Conservation (phyloP, 2,329 filamentous ascomycete genomes). For the Cladosporium sp. region DNA sequence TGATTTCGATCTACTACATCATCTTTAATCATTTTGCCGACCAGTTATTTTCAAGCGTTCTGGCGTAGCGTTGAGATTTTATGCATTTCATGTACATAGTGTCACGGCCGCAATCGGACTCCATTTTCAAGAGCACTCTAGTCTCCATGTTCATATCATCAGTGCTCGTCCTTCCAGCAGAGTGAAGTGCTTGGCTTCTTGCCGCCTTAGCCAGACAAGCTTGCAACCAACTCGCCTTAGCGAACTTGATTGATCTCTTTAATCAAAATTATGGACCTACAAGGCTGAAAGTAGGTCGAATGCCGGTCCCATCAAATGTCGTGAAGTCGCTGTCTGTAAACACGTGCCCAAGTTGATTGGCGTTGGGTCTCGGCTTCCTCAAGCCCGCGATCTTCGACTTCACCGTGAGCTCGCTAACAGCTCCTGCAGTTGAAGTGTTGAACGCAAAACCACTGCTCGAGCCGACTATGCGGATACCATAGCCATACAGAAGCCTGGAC, state of each 20-base stretch:
- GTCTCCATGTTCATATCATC: too few relatives aligned
- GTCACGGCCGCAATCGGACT: not conserved
- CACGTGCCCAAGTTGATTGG: slow-evolving; percentile 4
- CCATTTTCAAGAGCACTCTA: too few relatives aligned
- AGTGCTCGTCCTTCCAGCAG: too few relatives aligned
- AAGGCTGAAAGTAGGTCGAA: too few relatives aligned
- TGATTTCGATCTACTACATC: too few relatives aligned
- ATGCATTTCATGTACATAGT: not conserved
- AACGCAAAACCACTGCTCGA: not conserved
- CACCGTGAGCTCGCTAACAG: too few relatives aligned
- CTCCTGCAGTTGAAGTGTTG: too few relatives aligned
- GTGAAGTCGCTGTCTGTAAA: not conserved
- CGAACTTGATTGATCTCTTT: too few relatives aligned
- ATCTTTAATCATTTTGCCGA: not conserved
- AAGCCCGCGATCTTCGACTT: too few relatives aligned
- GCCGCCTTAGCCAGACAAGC: slow-evolving; percentile 1
- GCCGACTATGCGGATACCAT: not conserved
- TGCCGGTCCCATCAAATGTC: too few relatives aligned
- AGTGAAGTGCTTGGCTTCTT: not conserved
- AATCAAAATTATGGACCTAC: not conserved
- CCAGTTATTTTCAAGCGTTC: slow-evolving; percentile 4
- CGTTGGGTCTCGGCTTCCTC: not conserved
- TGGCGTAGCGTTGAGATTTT: slow-evolving; percentile 8
- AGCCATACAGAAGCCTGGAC: not conserved
- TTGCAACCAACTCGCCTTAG: not conserved